These are phyloP conservation scores for Pseudohyphozyma bogoriensis DNA, from an alignment of 768 basidiomycete species.

Conservation along the genomic window DNA sequence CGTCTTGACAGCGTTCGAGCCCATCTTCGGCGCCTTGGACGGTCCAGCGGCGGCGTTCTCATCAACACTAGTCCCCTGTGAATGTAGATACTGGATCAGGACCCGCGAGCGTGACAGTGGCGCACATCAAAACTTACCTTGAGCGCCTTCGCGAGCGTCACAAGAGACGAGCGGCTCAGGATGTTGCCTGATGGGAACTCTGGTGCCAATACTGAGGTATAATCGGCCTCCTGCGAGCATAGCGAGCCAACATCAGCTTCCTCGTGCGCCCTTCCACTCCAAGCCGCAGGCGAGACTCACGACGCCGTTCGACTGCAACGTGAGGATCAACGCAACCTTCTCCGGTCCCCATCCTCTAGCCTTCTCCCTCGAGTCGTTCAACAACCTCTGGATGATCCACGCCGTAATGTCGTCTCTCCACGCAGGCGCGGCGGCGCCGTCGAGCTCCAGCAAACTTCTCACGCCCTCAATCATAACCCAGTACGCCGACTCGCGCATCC, in stretches of 20 bases:
- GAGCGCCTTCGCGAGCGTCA: conserved; percentile 60
- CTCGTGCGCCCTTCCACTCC: too few relatives aligned
- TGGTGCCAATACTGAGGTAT: conserved; percentile 56
- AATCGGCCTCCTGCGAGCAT: conserved; percentile 46
- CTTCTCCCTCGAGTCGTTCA: conserved; percentile 34
- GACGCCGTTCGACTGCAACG: conserved; percentile 47
- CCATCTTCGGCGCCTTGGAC: conserved; percentile 3
- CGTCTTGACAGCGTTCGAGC: conserved; percentile 28
- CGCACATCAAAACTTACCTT: conserved; percentile 49
- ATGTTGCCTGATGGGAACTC: conserved; percentile 61
- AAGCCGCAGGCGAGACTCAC: conserved; percentile 3
- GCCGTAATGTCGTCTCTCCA: conserved; percentile 47
- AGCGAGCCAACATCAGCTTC: too few relatives aligned
- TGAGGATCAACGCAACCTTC: conserved; percentile 69
- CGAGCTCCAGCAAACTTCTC: conserved; percentile 3
- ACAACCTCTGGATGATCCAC: conserved; percentile 40
- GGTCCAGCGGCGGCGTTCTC: conserved; percentile 47
- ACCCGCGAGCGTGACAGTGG: background rate
- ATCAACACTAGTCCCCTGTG: conserved; percentile 34
- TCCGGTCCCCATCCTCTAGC: conserved; percentile 71
- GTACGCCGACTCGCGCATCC: conserved; percentile 57
- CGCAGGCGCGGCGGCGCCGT: conserved; percentile 35
- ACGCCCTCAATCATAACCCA: conserved; percentile 24
- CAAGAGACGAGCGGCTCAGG: conserved; percentile 62
- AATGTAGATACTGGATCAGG: conserved; percentile 16